Conservation (phyloP, 805 yeast species). For the Candida loeiensis region DNA sequence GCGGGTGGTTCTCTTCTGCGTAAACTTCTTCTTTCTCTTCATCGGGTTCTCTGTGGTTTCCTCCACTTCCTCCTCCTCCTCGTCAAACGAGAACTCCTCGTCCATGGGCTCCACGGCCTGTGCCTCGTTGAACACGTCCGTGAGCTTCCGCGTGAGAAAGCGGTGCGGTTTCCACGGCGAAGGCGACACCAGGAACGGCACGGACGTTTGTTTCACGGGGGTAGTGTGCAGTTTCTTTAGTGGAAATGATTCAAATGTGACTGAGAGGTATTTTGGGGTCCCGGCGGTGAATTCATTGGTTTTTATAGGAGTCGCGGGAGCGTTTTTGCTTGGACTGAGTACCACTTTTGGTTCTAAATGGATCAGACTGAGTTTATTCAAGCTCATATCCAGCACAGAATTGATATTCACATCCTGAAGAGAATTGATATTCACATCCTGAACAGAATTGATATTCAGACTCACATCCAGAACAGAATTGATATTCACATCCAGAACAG, state of each 20-base stretch:
- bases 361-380: too few relatives aligned
- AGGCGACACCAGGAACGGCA: constrained; percentile 40
- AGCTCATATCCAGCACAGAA: too few relatives aligned
- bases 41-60: constrained; percentile 10
- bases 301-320: not conserved
- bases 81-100: constrained; percentile 13
- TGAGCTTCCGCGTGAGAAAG: constrained; percentile 29
- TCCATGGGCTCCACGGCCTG: constrained; percentile 27
- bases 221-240: constrained; percentile 2
- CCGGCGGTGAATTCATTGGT: not conserved
- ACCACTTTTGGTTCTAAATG: too few relatives aligned
- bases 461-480: too few relatives aligned
- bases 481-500: too few relatives aligned
- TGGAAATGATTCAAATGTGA: not conserved
- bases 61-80: constrained; percentile 9
- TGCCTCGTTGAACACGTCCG: constrained; percentile 47
- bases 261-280: not conserved
- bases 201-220: constrained; percentile 6
- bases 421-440: too few relatives aligned
- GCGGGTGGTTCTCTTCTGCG: constrained; percentile 52
- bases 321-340: too few relatives aligned
- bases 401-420: too few relatives aligned
- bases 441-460: too few relatives aligned
- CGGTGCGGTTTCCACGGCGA: constrained; percentile 42
- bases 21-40: constrained; percentile 29